These are phyloP conservation scores for Phytophthora pisi DNA, from an alignment of 352 stramenopile species.

Conservation along the genomic window DNA sequence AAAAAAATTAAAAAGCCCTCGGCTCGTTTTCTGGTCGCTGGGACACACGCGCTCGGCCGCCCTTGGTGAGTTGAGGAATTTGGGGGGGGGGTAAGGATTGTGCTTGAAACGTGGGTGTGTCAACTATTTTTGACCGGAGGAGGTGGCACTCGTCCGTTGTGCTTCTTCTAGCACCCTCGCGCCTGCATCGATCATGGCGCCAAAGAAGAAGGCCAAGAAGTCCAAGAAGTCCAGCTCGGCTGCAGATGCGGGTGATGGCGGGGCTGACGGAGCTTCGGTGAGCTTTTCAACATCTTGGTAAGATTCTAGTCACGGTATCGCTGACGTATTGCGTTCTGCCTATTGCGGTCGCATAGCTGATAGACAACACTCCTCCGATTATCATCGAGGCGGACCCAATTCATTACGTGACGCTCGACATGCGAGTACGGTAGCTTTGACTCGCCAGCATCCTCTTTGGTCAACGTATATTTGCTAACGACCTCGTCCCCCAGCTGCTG, in stretches of 20 bases:
- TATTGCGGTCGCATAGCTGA: slow-evolving; percentile 15
- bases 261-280: slow-evolving; percentile 23
- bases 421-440: slow-evolving; percentile 44
- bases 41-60: slow-evolving; percentile 6
- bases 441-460: background rate
- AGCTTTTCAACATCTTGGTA: background rate
- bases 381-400: slow-evolving; percentile 41
- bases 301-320: background rate
- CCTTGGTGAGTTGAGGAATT: background rate
- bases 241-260: slow-evolving; percentile 16
- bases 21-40: slow-evolving; percentile 14
- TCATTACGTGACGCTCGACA: slow-evolving; percentile 62
- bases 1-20: background rate
- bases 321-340: background rate
- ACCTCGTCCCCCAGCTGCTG: slow-evolving; percentile 40
- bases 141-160: slow-evolving; percentile 7
- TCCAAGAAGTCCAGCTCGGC: slow-evolving; percentile 27
- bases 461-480: background rate
- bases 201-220: slow-evolving; percentile 56
- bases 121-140: slow-evolving; percentile 15
- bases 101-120: background rate
- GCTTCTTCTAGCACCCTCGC: background rate
- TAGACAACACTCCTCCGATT: slow-evolving; percentile 45
- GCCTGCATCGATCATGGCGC: slow-evolving; percentile 28
- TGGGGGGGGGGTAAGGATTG: background rate